These are phyloP conservation scores for Apiospora kogelbergensis DNA, from an alignment of 2,329 filamentous ascomycete species.

Conservation along the genomic window DNA sequence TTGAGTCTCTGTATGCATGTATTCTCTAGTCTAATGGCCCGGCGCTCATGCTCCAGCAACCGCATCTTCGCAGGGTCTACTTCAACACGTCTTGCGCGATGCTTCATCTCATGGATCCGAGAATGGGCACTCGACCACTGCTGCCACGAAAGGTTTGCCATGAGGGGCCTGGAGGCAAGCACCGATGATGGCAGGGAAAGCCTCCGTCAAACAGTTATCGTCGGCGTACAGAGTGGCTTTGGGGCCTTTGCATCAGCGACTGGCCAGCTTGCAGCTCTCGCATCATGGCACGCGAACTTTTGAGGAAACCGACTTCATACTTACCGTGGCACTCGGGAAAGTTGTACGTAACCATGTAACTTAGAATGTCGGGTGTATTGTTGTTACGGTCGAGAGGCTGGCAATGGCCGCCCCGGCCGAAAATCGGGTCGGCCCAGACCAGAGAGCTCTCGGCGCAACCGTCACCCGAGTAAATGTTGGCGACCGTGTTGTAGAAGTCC, in stretches of 20 bases:
- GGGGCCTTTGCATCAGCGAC: not conserved
- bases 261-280: too few relatives aligned
- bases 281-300: not conserved
- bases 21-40: too few relatives aligned
- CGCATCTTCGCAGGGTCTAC: too few relatives aligned
- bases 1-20: too few relatives aligned
- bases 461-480: slow-evolving; percentile 16
- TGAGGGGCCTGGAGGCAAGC: not conserved
- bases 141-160: not conserved
- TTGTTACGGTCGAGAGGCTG: slow-evolving; percentile 18
- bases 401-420: slow-evolving; percentile 17
- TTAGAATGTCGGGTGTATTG: slow-evolving; percentile 19
- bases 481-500: slow-evolving; percentile 18
- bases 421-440: slow-evolving; percentile 20
- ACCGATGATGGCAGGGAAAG: not conserved
- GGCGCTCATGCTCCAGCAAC: too few relatives aligned
- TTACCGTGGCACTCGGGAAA: not conserved
- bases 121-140: not conserved
- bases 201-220: not conserved
- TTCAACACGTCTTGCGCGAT: too few relatives aligned
- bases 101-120: not conserved
- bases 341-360: slow-evolving; percentile 11
- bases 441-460: slow-evolving; percentile 17
- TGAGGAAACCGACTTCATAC: not conserved
- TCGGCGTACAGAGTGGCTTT: not conserved